Base-by-base conservation (phyloP, 108 stramenopile genomes). In the Parietichytrium sp. region DNA sequence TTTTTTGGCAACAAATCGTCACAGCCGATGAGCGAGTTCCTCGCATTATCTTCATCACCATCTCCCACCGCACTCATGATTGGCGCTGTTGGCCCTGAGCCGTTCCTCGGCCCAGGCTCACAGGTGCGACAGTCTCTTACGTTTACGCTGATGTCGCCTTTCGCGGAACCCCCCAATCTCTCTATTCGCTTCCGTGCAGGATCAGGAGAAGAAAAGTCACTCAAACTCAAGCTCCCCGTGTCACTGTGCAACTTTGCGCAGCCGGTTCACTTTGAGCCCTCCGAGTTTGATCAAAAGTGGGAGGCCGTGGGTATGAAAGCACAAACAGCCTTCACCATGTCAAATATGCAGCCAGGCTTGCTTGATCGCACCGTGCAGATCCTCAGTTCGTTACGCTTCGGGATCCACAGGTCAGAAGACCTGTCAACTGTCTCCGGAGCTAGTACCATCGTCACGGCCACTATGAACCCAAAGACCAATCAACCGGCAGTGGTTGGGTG, bases 181-280 rank as follows among this genome's bases (percentile, higher is more conserved):
- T 12, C 20, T 20, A 33, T 82, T n/a, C 23, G 42, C n/a, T 82
- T 82, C 48, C 50, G n/a, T n/a, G n/a, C n/a, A n/a, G n/a, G n/a
- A n/a, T n/a, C n/a, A n/a, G n/a, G n/a, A n/a, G n/a, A n/a, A n/a
- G n/a, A n/a, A n/a, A n/a, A n/a, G n/a, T n/a, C n/a, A n/a, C 38
- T 72, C 23, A 42, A 72, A 13, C 33, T 72, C 16, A 33, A 42
- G n/a, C 61, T 72, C 23, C 61, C 61, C 20, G 45, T 42, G 20
- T 10, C 20, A n/a, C 15, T 72, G 6, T 45, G 38, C 8, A 45
- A 33, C 13, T 72, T 72, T 2, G 33, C 42, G 61, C 33, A 72
- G 6, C 61, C 61, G 0, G 20, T 72, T 25, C 36, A 72, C 13
- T 27, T 72, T 45, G n/a, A 33, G 2, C 23, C 36, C 45, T 12